Conservation (phyloP, 495 filamentous ascomycete genomes). For the Arthonia radiata region DNA sequence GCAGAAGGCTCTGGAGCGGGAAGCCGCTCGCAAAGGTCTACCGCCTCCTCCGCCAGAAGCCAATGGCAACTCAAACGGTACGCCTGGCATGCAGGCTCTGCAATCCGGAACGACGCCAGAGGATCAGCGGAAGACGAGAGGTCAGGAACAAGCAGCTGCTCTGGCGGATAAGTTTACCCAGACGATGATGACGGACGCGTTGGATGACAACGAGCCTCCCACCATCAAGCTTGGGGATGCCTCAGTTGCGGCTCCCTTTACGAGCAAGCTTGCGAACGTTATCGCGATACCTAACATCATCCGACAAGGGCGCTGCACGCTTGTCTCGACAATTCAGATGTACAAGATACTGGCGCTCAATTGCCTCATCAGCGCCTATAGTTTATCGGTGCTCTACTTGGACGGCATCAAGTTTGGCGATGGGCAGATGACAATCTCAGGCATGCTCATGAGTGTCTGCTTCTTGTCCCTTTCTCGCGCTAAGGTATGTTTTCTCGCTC, state of each 20-base stretch:
- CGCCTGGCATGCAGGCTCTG: constrained; percentile 43
- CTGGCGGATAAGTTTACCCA: constrained; percentile 71
- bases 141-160: constrained; percentile 42
- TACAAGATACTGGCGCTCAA: constrained; percentile 99
- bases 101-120: constrained; percentile 22
- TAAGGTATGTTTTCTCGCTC: constrained; percentile 27
- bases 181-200: constrained; percentile 64
- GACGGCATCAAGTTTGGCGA: constrained; percentile 99
- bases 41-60: constrained; percentile 10
- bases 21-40: constrained; percentile 20
- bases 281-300: constrained; percentile 97
- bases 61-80: constrained; percentile 30
- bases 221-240: constrained; percentile 95
- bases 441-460: constrained; percentile 99
- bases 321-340: constrained; percentile 98
- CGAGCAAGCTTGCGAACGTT: constrained; percentile 90
- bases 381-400: constrained; percentile 81
- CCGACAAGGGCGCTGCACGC: constrained; percentile 83
- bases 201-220: constrained; percentile 76
- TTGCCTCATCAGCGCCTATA: constrained; percentile 96
- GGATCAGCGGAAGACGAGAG: constrained; percentile 35
- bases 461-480: constrained; percentile 92
- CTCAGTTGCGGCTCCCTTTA: constrained; percentile 91
- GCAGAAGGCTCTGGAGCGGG: constrained; percentile 68
- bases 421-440: constrained; percentile 93